These are phyloP conservation scores for Colletotrichum lupini DNA, from an alignment of 2,329 filamentous ascomycete genomes.

Conservation along the genomic window DNA sequence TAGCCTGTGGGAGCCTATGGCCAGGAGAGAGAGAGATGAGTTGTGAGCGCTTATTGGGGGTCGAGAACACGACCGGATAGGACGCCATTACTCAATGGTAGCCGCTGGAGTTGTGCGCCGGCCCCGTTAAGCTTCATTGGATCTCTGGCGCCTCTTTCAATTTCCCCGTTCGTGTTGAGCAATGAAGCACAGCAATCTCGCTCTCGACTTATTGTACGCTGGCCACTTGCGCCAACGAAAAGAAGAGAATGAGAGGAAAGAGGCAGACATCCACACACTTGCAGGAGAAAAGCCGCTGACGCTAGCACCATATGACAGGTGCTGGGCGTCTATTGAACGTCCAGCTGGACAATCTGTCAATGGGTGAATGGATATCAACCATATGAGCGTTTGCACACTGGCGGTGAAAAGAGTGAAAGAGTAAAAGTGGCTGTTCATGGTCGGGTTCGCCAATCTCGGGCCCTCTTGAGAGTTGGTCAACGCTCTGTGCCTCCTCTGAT, in stretches of 20 bases:
- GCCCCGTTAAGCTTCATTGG: constrained; percentile 8
- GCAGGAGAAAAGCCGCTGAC: constrained; percentile 18
- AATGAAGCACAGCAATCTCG: constrained; percentile 24
- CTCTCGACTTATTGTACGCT: background rate
- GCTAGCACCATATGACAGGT: constrained; percentile 8
- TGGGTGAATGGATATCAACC: background rate
- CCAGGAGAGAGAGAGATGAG: constrained; percentile 16
- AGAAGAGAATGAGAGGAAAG: background rate
- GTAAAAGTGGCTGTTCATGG: background rate
- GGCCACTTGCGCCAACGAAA: background rate
- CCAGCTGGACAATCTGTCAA: background rate
- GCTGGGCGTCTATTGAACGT: constrained; percentile 7
- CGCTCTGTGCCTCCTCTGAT: constrained; percentile 4
- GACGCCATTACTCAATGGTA: constrained; percentile 1
- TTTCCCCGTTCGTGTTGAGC: constrained; percentile 16
- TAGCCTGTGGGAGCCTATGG: background rate
- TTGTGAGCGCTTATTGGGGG: constrained; percentile 26
- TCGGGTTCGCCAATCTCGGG: constrained; percentile 21
- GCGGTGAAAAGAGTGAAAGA: background rate
- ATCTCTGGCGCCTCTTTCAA: constrained; percentile 1
- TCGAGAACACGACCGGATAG: constrained; percentile 8
- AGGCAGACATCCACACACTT: background rate
- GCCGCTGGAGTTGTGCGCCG: constrained; percentile 16
- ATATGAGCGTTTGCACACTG: background rate
- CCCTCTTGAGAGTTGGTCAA: constrained; percentile 14